phyloP scores from a whole-genome alignment of 345 rosid genomes.

The Odontarrhena argentea region DNA sequence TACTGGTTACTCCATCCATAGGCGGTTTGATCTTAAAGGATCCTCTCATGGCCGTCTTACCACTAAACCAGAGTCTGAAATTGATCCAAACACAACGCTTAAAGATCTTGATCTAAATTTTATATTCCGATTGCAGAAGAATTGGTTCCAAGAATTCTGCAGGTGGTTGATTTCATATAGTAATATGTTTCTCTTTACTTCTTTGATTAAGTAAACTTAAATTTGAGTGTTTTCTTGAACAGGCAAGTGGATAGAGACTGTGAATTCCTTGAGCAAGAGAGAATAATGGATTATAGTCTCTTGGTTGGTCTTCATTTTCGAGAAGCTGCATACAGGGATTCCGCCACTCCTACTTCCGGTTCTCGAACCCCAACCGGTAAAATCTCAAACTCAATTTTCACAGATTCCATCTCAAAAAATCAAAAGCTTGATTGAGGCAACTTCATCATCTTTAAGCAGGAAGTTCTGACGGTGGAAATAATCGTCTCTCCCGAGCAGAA shows the following conservation, averaged over 20 bases:
- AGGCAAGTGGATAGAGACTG: conserved; percentile 97
- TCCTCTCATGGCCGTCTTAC: conserved; percentile 90
- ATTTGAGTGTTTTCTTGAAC: conserved; percentile 32
- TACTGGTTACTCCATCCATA: conserved; percentile 69
- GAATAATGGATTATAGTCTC: conserved; percentile 97
- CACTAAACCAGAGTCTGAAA: conserved; percentile 78
- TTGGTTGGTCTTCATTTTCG: conserved; percentile 87
- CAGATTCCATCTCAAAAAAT: conserved; percentile 12
- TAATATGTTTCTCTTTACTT: not conserved
- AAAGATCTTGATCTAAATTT: conserved; percentile 95
- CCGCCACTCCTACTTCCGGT: conserved; percentile 51
- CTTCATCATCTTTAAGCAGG: conserved; percentile 48
- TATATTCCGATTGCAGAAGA: conserved; percentile 66
- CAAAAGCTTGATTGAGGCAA: conserved; percentile 26
- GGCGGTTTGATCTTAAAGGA: conserved; percentile 95
- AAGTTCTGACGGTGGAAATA: conserved; percentile 44
- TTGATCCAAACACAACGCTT: conserved; percentile 89
- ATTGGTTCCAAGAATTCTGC: conserved; percentile 90
- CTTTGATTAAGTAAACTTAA: conserved; percentile 4
- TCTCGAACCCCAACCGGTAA: conserved; percentile 73
- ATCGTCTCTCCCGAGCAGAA: conserved; percentile 60
- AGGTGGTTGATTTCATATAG: conserved; percentile 49
- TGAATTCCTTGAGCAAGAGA: conserved; percentile 89
- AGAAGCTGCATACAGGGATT: conserved; percentile 50
- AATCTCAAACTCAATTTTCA: conserved; percentile 23